Percentiles rank a stretch among this genome's conserved stretches.
These are phyloP conservation scores for Penicillium sp. DNA, from an alignment of 2,329 filamentous ascomycete genomes.

Conservation along the genomic window DNA sequence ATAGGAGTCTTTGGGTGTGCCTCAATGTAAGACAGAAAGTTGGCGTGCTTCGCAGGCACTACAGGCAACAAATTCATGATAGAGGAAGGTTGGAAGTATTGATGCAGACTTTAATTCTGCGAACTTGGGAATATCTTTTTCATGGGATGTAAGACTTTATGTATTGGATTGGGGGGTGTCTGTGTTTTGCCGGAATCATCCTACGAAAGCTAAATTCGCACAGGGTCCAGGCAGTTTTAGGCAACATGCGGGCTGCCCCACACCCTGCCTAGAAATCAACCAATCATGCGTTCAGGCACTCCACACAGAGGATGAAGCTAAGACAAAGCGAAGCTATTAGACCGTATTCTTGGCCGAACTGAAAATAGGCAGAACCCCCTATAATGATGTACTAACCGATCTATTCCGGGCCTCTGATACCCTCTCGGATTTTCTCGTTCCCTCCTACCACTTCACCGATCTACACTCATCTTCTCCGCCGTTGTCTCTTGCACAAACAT, in stretches of 20 bases:
- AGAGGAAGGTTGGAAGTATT: background rate
- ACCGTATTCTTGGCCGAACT: too few relatives aligned
- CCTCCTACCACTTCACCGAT: too few relatives aligned
- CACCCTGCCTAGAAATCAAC: background rate
- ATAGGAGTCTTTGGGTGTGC: constrained; percentile 27
- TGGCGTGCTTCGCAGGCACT: constrained; percentile 26
- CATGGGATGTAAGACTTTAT: background rate
- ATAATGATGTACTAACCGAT: too few relatives aligned
- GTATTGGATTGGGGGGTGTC: background rate
- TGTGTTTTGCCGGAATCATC: background rate
- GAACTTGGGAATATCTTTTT: too few relatives aligned
- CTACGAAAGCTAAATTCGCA: background rate
- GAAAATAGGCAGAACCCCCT: too few relatives aligned
- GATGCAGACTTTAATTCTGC: background rate
- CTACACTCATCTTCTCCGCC: too few relatives aligned
- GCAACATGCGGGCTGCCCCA: constrained; percentile 1
- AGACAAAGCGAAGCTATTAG: too few relatives aligned
- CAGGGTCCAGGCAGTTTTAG: constrained; percentile 12
- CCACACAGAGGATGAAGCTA: too few relatives aligned
- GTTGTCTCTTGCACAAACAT: too few relatives aligned
- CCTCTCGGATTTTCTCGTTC: too few relatives aligned
- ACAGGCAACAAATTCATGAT: background rate
- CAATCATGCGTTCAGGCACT: background rate
- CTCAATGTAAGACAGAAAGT: constrained; percentile 29
- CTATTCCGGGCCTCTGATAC: too few relatives aligned